phyloP scores from a whole-genome alignment of 352 stramenopile species.

The Lagenidium giganteum region DNA sequence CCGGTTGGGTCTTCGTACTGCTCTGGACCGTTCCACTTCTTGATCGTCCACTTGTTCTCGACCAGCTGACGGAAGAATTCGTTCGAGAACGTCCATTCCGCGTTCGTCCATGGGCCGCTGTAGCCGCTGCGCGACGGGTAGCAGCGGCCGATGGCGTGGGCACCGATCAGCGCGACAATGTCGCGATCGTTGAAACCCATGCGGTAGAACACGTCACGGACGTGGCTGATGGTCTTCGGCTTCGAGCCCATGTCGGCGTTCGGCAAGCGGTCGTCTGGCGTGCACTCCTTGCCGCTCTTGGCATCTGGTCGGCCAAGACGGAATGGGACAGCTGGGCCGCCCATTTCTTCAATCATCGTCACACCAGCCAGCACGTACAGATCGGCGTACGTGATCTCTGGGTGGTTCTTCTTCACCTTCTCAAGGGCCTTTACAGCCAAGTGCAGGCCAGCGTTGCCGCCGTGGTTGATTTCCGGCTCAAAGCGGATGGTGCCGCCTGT shows the following conservation, averaged over 20 bases:
- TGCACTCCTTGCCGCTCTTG: constrained; percentile 48
- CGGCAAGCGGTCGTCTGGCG: constrained; percentile 82
- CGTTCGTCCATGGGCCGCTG: constrained; percentile 76
- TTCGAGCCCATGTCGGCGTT: constrained; percentile 87
- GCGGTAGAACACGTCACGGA: constrained; percentile 91
- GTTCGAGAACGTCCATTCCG: constrained; percentile 85
- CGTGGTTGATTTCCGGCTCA: constrained; percentile 71
- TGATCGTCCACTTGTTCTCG: constrained; percentile 84
- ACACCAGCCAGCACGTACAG: constrained; percentile 86
- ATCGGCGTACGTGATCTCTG: constrained; percentile 83
- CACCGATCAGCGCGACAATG: constrained; percentile 91
- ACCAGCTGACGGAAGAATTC: constrained; percentile 86
- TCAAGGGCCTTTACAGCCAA: constrained; percentile 59
- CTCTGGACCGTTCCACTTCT: constrained; percentile 69
- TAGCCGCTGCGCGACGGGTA: constrained; percentile 84
- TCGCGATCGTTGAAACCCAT: constrained; percentile 89
- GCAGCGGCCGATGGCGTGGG: constrained; percentile 84
- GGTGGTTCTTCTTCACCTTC: constrained; percentile 81
- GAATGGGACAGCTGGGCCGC: constrained; percentile 83
- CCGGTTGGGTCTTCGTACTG: constrained; percentile 80
- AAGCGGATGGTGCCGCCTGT: constrained; percentile 80
- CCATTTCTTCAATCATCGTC: constrained; percentile 85
- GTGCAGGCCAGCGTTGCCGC: constrained; percentile 71
- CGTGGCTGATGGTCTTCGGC: constrained; percentile 58
- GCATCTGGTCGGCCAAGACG: constrained; percentile 78